Base-by-base conservation (phyloP, 331 rosid genomes). In the Acacia concinna region DNA sequence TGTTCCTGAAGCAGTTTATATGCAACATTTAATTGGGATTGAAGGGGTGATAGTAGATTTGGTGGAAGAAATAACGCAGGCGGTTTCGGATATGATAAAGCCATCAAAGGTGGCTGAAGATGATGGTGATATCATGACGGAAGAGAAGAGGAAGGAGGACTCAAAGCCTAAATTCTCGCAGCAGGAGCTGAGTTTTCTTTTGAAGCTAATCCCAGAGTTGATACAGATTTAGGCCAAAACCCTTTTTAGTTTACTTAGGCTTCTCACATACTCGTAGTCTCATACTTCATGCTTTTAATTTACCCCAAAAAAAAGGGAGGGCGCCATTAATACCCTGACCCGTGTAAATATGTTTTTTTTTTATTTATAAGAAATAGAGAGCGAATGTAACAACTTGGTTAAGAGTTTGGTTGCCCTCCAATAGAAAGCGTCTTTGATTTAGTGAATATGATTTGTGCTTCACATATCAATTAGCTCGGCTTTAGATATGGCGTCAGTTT, bases 41-140 rank as follows among this genome's bases (percentile, higher is more conserved):
- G 93, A 93, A 49, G 99, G 99, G 73, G 98, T 93, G 47, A 93
- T 95, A 15, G 97, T 93, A 46, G 98, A 95, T 88, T 81, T 88
- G 27, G 98, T 95, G 8, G 60, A 87, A 79, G 98, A 91, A 87
- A 95, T 93, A 49, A 86, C 97, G 5, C 89, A 89, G 79, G 85
- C 88, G 1, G 89, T 95, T 71, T 88, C 83, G 1, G 90, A 89
- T 70, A 73, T 91, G 88, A 84, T 87, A 31, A 86, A 77, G 64
- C 90, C 97, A 44, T 2, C 54, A 14, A 85, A 41, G 25, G 76
- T 7, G 30, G 89, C 18, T 5, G 91, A 59, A 31, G 88, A 79
- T 76, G 88, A 72, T 83, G 78, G 76, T 46, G 78, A 74, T 46
- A 69, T 14, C 8, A 15, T 78, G 76, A 37, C 25, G 20, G 88